Evolutionary conservation across 805 yeast species (phyloP).

Genomic region (Candida nemodendra): DNA sequence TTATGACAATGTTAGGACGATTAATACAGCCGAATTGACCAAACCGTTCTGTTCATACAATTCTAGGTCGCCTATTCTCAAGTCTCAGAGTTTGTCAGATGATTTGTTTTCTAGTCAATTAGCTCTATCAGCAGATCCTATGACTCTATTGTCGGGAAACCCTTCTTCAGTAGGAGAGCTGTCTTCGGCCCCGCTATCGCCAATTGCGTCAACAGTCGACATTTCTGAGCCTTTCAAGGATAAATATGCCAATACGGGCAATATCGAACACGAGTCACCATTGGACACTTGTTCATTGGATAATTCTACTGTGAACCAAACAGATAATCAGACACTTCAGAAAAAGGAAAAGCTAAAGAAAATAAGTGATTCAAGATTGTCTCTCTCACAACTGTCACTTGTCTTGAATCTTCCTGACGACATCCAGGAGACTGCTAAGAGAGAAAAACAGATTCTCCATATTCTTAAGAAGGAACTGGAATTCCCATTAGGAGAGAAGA

Average conservation of each 20-base stretch:
- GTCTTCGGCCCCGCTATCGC: constrained; percentile 1
- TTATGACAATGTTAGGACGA: constrained; percentile 19
- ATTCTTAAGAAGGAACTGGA: constrained; percentile 58
- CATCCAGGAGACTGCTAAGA: constrained; percentile 51
- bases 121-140: constrained; percentile 7
- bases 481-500: constrained; percentile 71
- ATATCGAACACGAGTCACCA: constrained; percentile 1
- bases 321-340: not conserved
- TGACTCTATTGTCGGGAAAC: constrained; percentile 3
- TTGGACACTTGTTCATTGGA: not conserved
- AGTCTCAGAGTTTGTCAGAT: constrained; percentile 15
- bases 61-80: constrained; percentile 18
- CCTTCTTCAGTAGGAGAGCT: constrained; percentile 1
- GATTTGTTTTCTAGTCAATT: constrained; percentile 8
- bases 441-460: constrained; percentile 53
- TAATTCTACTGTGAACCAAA: not conserved
- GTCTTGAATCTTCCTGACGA: constrained; percentile 49
- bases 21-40: constrained; percentile 23
- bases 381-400: constrained; percentile 53
- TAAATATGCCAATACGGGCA: not conserved
- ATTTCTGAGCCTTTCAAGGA: not conserved
- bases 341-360: constrained; percentile 23
- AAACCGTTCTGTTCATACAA: constrained; percentile 14
- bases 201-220: not conserved
- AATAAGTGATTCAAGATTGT: constrained; percentile 51